Base-by-base conservation (phyloP, 1,139 yeast species). In the Entelexis paramagnoliae region DNA sequence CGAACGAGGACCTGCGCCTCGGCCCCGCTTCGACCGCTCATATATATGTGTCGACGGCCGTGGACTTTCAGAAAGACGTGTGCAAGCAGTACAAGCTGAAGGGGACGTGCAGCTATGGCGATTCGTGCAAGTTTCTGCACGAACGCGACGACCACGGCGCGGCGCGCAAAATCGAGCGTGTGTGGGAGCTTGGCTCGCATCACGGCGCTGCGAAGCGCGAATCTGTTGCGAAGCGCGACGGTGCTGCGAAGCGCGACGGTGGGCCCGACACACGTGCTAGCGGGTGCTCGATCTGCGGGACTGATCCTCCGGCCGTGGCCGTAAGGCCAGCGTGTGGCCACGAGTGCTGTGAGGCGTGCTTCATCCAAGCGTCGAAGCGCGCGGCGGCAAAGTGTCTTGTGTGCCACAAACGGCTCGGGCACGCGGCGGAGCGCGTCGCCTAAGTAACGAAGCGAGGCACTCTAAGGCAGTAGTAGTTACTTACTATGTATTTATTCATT, bases 81-180 rank as follows among this genome's bases (percentile, higher is more conserved):
- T 93, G 98, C 64, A 93, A 91, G 63, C 97, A 93, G 66, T 93
- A 78, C 66, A 77, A 81, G 55, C 87, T 83, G 60, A 89, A 95
- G 0, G 98, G 98, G 0, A 89, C 80, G 64, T 93, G 98, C 72
- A 97, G 97, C 6, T 93, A 83, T 64, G 99, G 99, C 9, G 98
- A 93, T 62, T 83, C 94, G n/a, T 93, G 99, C 70, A 93, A 91
- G 69, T 93, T 93, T 66, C 67, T 91, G 30, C 98, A 93, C 64
- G 78, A 85, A 13, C 70, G 98, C 64, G 96, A 86, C 59, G 96
- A 88, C 22, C 29, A 83, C 67, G 79, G 77, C 10, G 41, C 41
- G 4, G 57, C 81, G 81, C 39, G 84, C 24, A 5, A n/a, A 11
- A 22, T 19, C 16, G 29, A 9, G 8, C 26, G 17, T 95, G 86